Evolutionary conservation across 176 grass and related monocot genomes (phyloP).

Genomic region (Oryza glumipatula): DNA sequence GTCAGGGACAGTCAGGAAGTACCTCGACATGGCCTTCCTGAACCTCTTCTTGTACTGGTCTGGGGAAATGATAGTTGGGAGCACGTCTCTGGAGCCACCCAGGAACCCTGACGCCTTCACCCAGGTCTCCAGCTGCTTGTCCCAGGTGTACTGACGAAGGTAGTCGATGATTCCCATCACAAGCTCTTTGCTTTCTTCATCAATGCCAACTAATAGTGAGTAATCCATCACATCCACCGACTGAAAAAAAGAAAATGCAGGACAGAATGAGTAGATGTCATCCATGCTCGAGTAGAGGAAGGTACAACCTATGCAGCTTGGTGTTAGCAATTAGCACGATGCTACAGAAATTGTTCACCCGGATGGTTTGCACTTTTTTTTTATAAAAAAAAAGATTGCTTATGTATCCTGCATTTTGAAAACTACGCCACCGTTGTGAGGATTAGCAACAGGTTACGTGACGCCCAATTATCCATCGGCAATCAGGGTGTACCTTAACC

Average conservation of each 20-base stretch:
- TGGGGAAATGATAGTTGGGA: conserved; percentile 83
- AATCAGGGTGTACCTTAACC: background rate
- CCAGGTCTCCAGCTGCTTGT: conserved; percentile 95
- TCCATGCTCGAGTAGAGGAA: conserved; percentile 3
- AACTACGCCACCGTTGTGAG: background rate
- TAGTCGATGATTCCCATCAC: conserved; percentile 96
- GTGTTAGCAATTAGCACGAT: background rate
- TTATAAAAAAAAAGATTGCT: background rate
- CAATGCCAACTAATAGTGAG: conserved; percentile 88
- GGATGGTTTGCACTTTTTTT: conserved; percentile 1
- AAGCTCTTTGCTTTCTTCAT: conserved; percentile 83
- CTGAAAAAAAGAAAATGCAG: conserved; percentile 49
- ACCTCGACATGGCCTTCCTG: conserved; percentile 97
- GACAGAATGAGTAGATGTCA: background rate
- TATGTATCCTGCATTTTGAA: conserved; percentile 13
- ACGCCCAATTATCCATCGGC: background rate
- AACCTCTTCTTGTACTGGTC: conserved; percentile 95
- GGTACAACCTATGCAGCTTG: background rate
- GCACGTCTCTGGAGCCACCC: conserved; percentile 73
- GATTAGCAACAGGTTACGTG: background rate
- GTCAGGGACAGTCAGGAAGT: conserved; percentile 88
- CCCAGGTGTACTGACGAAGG: conserved; percentile 97
- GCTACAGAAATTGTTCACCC: background rate
- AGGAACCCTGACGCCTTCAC: conserved; percentile 88
- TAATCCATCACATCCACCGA: conserved; percentile 94